phyloP scores from a whole-genome alignment of 2,329 filamentous ascomycete species.

The Coniosporium tulheliwenetii region DNA sequence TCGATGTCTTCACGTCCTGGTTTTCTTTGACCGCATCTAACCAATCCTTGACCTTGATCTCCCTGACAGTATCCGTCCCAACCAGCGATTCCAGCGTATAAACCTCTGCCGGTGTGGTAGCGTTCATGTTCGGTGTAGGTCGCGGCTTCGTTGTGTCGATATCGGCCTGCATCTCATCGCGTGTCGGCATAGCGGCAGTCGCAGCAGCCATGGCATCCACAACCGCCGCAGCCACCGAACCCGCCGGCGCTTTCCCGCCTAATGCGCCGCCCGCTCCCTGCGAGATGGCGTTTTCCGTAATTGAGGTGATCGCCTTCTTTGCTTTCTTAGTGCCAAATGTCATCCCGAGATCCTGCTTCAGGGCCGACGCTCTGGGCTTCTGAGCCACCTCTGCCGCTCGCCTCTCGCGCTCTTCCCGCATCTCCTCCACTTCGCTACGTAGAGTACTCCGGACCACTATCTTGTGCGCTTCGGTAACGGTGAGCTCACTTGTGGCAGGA shows the following conservation, averaged over 20 bases:
- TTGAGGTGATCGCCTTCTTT: constrained; percentile 57
- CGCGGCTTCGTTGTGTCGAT: constrained; percentile 57
- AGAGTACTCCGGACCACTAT: constrained; percentile 37
- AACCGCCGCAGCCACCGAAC: constrained; percentile 41
- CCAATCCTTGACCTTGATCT: constrained; percentile 60
- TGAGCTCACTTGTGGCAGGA: constrained; percentile 33
- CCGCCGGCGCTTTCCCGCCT: constrained; percentile 19
- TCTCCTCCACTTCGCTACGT: constrained; percentile 26
- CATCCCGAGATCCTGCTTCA: constrained; percentile 55
- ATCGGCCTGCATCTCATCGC: constrained; percentile 47
- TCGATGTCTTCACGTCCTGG: constrained; percentile 40
- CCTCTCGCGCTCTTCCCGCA: constrained; percentile 10
- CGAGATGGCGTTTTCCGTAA: constrained; percentile 55
- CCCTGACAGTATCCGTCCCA: constrained; percentile 48
- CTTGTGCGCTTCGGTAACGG: constrained; percentile 38
- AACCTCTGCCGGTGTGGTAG: constrained; percentile 53
- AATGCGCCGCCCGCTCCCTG: constrained; percentile 9
- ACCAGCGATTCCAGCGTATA: constrained; percentile 55
- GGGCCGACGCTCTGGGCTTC: constrained; percentile 35
- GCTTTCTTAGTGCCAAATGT: constrained; percentile 79
- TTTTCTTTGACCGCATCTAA: constrained; percentile 46
- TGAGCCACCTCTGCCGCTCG: not conserved
- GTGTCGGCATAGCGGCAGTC: constrained; percentile 50
- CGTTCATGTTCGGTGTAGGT: constrained; percentile 52
- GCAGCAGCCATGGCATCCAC: constrained; percentile 47